Conservation (phyloP, 2,329 filamentous ascomycete species). For the Pseudocercospora cruenta region DNA sequence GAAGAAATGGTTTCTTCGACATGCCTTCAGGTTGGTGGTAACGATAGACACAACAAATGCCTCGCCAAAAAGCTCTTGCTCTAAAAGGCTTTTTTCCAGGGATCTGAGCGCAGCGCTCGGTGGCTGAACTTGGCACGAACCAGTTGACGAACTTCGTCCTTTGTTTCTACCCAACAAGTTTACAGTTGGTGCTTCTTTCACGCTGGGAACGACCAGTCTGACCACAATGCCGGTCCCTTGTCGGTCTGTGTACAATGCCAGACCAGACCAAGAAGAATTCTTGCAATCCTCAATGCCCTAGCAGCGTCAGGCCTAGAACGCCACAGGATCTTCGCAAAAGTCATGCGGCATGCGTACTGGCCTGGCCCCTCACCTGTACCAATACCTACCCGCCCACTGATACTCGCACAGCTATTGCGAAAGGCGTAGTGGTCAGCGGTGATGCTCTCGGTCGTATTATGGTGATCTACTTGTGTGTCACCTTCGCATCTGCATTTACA, state of each 20-base stretch:
- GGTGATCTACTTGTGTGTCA: background rate
- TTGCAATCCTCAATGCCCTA: conserved; percentile 1
- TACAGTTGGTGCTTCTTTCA: conserved; percentile 6
- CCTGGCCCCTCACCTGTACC: conserved; percentile 12
- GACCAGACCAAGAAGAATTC: background rate
- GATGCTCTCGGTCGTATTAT: conserved; percentile 1
- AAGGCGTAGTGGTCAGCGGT: conserved; percentile 1
- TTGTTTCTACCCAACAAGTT: background rate
- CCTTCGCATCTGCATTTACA: background rate
- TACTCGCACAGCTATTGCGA: background rate
- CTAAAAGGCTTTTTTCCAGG: background rate
- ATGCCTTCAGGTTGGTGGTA: too few relatives aligned
- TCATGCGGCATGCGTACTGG: conserved; percentile 3
- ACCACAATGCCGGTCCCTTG: conserved; percentile 17
- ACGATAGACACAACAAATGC: too few relatives aligned
- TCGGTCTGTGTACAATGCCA: conserved; percentile 12
- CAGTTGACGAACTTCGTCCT: background rate
- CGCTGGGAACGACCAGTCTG: conserved; percentile 17
- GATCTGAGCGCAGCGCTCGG: background rate
- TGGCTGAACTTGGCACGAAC: conserved; percentile 6
- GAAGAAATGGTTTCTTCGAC: too few relatives aligned
- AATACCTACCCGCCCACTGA: conserved; percentile 1
- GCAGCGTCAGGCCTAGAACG: conserved; percentile 14
- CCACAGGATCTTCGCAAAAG: conserved; percentile 14
- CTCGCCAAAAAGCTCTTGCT: background rate